phyloP scores from a whole-genome alignment of 2,329 filamentous ascomycete species.

The Claviceps sp. region DNA sequence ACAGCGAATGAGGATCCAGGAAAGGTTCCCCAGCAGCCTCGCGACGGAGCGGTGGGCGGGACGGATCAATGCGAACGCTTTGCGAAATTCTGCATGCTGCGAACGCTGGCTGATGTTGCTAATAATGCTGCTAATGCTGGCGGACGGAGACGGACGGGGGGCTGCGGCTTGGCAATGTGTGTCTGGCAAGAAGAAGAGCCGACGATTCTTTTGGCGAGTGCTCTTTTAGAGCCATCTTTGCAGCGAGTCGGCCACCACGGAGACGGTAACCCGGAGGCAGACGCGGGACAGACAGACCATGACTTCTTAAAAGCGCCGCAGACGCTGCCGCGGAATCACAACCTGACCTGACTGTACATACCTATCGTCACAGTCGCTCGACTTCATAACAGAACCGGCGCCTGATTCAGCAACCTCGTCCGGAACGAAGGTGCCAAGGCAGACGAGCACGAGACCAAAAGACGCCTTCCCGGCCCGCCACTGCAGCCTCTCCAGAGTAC shows the following conservation, averaged over 20 bases:
- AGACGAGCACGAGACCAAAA: not conserved
- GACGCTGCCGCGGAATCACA: conserved; percentile 12
- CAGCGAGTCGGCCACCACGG: conserved; percentile 12
- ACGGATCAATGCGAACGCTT: too few relatives aligned
- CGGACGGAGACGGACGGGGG: too few relatives aligned
- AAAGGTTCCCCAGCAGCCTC: not conserved
- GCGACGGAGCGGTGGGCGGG: not conserved
- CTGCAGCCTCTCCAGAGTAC: not conserved
- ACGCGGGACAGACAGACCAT: not conserved
- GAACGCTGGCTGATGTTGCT: too few relatives aligned
- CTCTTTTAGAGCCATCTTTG: not conserved
- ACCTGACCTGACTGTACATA: conserved; percentile 8
- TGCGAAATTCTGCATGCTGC: too few relatives aligned
- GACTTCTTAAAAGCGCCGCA: conserved; percentile 19
- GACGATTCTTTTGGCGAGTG: not conserved
- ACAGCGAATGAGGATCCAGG: not conserved
- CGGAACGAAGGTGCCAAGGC: not conserved
- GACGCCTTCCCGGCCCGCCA: not conserved
- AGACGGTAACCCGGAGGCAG: not conserved
- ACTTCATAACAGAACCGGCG: not conserved
- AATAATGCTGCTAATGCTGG: too few relatives aligned
- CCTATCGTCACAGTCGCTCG: conserved; percentile 1
- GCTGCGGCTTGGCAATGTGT: not conserved
- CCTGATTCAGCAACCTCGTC: not conserved
- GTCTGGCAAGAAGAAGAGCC: not conserved